A percentile compares a stretch with the other conserved stretches of the same genome.
Evolutionary conservation across 1,139 yeast species (phyloP).

Genomic region (Yamadazyma dushanensis): DNA sequence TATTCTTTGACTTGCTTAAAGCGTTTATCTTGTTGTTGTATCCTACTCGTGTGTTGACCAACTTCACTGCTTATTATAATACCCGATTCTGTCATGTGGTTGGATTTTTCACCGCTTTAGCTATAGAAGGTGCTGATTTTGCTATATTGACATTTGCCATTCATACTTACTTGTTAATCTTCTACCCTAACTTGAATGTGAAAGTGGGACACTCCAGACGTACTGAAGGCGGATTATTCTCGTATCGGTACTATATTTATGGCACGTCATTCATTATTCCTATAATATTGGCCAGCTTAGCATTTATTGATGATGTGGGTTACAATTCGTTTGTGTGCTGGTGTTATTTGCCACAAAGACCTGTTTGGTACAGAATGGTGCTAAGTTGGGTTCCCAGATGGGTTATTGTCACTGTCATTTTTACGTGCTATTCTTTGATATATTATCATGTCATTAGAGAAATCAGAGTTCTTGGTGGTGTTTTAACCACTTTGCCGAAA

Average conservation of each 20-base stretch:
- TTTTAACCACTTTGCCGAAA: constrained; percentile 35
- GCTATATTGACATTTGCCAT: constrained; percentile 83
- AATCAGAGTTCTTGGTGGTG: constrained; percentile 52
- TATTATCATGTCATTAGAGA: constrained; percentile 72
- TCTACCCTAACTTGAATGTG: constrained; percentile 52
- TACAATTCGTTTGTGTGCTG: constrained; percentile 68
- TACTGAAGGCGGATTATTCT: constrained; percentile 75
- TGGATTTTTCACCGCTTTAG: constrained; percentile 81
- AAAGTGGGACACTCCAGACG: constrained; percentile 38
- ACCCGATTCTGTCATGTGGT: constrained; percentile 65
- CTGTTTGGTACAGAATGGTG: constrained; percentile 72
- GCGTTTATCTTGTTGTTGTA: constrained; percentile 69
- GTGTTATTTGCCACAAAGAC: constrained; percentile 77
- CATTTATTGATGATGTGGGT: constrained; percentile 57
- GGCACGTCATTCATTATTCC: constrained; percentile 63
- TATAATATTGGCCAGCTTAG: constrained; percentile 67
- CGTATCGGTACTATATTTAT: constrained; percentile 59
- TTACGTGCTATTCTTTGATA: constrained; percentile 66
- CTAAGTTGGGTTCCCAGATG: constrained; percentile 86
- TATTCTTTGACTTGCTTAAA: constrained; percentile 72
- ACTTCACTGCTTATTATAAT: constrained; percentile 51
- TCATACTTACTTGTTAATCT: constrained; percentile 76
- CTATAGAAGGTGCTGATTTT: constrained; percentile 86
- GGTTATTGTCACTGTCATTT: constrained; percentile 59
- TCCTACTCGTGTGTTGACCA: constrained; percentile 61